These are phyloP conservation scores for Thermothelomyces thermophilus DNA, from an alignment of 2,329 filamentous ascomycete species.

Conservation along the genomic window DNA sequence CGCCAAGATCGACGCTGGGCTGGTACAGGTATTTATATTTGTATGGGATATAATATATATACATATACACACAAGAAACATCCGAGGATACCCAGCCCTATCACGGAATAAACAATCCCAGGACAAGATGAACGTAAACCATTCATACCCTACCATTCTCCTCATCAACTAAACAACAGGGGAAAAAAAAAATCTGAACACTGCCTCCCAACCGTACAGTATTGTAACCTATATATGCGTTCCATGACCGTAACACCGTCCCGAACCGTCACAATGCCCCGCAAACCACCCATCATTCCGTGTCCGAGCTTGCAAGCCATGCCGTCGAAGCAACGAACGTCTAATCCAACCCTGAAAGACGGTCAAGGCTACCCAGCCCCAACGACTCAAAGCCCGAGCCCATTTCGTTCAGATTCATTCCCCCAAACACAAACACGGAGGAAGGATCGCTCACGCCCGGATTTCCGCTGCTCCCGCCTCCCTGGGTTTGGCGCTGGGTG, in stretches of 20 bases:
- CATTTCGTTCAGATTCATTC: conserved; percentile 18
- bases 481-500: not conserved
- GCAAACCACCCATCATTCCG: too few species aligned
- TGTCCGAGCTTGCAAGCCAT: not conserved
- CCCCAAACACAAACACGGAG: conserved; percentile 28
- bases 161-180: too few species aligned
- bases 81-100: too few species aligned
- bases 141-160: not conserved
- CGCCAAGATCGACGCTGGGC: too few species aligned
- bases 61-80: too few species aligned
- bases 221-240: not conserved
- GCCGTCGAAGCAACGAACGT: not conserved
- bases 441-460: conserved; percentile 18
- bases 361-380: conserved; percentile 25
- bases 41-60: too few species aligned
- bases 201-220: not conserved
- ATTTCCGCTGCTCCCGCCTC: not conserved
- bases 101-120: too few species aligned
- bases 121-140: too few species aligned
- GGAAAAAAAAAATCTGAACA: not conserved
- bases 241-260: not conserved
- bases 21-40: too few species aligned
- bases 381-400: conserved; percentile 25
- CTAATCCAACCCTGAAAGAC: conserved; percentile 27
- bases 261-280: not conserved